A percentile compares a stretch with the other conserved stretches of the same genome.
Conservation (phyloP, 2,329 filamentous ascomycete genomes). For the Aureobasidium sp. region DNA sequence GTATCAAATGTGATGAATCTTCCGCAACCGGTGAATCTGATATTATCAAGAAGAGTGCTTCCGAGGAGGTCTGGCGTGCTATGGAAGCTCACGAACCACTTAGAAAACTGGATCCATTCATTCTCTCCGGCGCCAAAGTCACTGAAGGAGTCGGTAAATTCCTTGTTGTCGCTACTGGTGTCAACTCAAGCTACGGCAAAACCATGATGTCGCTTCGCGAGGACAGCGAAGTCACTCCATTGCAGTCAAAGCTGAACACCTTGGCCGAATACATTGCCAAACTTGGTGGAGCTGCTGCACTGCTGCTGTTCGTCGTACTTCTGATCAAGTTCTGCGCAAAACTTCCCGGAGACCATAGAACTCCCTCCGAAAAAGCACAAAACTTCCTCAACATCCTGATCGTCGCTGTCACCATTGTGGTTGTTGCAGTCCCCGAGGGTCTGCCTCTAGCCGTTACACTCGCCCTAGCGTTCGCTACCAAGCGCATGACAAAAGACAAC, state of each 20-base stretch:
- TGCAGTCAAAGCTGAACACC: constrained; percentile 70
- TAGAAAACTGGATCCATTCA: constrained; percentile 71
- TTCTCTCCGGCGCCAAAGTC: constrained; percentile 79
- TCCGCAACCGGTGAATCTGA: constrained; percentile 72
- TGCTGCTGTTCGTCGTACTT: constrained; percentile 75
- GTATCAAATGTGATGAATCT: constrained; percentile 66
- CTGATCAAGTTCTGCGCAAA: constrained; percentile 77
- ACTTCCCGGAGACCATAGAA: constrained; percentile 48
- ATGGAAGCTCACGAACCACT: constrained; percentile 56
- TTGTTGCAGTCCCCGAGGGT: constrained; percentile 63
- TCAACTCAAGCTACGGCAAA: constrained; percentile 68
- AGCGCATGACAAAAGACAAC: constrained; percentile 61
- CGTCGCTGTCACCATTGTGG: constrained; percentile 58
- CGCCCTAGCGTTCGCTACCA: constrained; percentile 61
- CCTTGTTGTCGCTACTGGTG: constrained; percentile 66
- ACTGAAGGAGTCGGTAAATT: constrained; percentile 70
- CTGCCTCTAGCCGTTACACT: constrained; percentile 61
- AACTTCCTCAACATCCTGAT: constrained; percentile 58
- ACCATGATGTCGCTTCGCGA: constrained; percentile 72
- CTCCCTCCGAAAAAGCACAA: constrained; percentile 69
- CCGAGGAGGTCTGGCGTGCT: constrained; percentile 58
- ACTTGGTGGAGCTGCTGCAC: constrained; percentile 66
- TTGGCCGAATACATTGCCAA: constrained; percentile 77
- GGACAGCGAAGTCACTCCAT: constrained; percentile 68
- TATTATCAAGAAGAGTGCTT: constrained; percentile 59